phyloP scores from a whole-genome alignment of 1,139 yeast genomes.

The Geotrichum fermentans region DNA sequence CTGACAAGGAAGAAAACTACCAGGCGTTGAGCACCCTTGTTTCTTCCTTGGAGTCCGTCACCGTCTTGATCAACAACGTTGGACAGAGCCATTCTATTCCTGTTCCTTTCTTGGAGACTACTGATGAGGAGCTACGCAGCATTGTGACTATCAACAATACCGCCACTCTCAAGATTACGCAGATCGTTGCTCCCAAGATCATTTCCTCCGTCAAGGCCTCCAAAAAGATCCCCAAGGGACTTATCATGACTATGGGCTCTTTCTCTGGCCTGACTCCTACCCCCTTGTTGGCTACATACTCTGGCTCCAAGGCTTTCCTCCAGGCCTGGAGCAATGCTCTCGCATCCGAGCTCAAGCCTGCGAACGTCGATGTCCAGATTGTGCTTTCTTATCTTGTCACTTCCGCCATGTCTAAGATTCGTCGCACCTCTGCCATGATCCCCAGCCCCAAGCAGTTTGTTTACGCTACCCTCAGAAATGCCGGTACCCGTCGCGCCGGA shows the following conservation, averaged over 20 bases:
- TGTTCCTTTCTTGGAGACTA: slow-evolving; percentile 82
- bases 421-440: slow-evolving; percentile 64
- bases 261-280: slow-evolving; percentile 93
- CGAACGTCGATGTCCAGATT: slow-evolving; percentile 77
- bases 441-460: slow-evolving; percentile 85
- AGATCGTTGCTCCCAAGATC: slow-evolving; percentile 65
- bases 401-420: slow-evolving; percentile 92
- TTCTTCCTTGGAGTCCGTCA: slow-evolving; percentile 46
- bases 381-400: slow-evolving; percentile 89
- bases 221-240: slow-evolving; percentile 43
- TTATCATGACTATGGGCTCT: slow-evolving; percentile 92
- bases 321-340: slow-evolving; percentile 89
- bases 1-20: slow-evolving; percentile 53
- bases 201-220: slow-evolving; percentile 46
- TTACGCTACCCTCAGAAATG: slow-evolving; percentile 53
- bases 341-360: slow-evolving; percentile 72
- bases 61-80: slow-evolving; percentile 82
- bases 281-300: slow-evolving; percentile 85
- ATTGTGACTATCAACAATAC: slow-evolving; percentile 82
- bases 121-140: slow-evolving; percentile 62
- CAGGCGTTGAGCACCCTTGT: slow-evolving; percentile 47
- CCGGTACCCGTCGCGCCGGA: slow-evolving; percentile 77
- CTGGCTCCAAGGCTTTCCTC: slow-evolving; percentile 93
- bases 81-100: slow-evolving; percentile 95
- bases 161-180: slow-evolving; percentile 81